Evolutionary conservation across 2,329 filamentous ascomycete species (phyloP).

Genomic region (Talaromyces marneffei): DNA sequence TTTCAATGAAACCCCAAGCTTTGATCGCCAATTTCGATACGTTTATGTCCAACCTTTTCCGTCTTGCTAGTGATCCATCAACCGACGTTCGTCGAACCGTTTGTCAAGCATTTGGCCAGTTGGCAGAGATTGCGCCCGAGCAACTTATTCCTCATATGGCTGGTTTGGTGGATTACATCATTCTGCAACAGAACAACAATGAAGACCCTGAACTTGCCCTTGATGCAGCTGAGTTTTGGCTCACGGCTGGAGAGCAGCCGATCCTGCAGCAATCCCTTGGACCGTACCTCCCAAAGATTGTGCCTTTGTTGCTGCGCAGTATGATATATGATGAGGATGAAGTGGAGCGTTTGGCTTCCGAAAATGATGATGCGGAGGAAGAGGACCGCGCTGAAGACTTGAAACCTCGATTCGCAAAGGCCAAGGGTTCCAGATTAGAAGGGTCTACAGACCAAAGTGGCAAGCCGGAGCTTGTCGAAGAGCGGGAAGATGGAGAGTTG

Average conservation of each 20-base stretch:
- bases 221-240: slow-evolving; percentile 96
- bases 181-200: slow-evolving; percentile 73
- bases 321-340: slow-evolving; percentile 98
- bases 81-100: slow-evolving; percentile 86
- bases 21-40: slow-evolving; percentile 74
- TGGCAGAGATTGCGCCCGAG: slow-evolving; percentile 84
- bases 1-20: slow-evolving; percentile 75
- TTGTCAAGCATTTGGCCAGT: slow-evolving; percentile 84
- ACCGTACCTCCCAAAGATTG: slow-evolving; percentile 75
- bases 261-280: slow-evolving; percentile 69
- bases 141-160: slow-evolving; percentile 83
- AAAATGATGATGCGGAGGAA: slow-evolving; percentile 81
- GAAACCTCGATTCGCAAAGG: slow-evolving; percentile 82
- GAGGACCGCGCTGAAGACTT: slow-evolving; percentile 89
- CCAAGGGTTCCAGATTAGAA: slow-evolving; percentile 54
- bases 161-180: slow-evolving; percentile 87
- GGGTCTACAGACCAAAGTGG: slow-evolving; percentile 42
- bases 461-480: slow-evolving; percentile 44
- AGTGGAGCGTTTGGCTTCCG: slow-evolving; percentile 74
- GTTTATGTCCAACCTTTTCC: slow-evolving; percentile 76
- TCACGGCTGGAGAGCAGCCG: slow-evolving; percentile 83
- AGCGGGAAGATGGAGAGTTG: slow-evolving; percentile 62
- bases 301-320: slow-evolving; percentile 83
- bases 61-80: slow-evolving; percentile 68
- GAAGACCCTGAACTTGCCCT: slow-evolving; percentile 85